A percentile compares a stretch with the other conserved stretches of the same genome.
phyloP scores from a whole-genome alignment of 2,329 filamentous ascomycete species.

The Lachnellula suecica region DNA sequence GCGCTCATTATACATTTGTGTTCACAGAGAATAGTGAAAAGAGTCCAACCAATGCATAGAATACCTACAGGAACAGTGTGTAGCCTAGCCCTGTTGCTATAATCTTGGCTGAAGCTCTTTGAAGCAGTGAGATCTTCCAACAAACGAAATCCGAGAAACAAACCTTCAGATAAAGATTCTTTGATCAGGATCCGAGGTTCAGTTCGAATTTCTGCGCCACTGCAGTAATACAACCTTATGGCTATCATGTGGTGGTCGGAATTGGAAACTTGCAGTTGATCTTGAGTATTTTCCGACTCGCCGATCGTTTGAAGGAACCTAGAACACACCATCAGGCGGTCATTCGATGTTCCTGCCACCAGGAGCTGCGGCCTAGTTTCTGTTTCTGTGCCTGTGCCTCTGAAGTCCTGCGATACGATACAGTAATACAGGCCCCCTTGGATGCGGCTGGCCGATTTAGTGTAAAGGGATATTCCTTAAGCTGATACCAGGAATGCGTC shows the following conservation, averaged over 20 bases:
- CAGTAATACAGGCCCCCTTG: too few species aligned
- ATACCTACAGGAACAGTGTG: too few species aligned
- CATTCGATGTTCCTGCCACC: neutral
- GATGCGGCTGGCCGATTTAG: too few species aligned
- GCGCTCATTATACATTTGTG: too few species aligned
- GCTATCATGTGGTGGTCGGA: neutral
- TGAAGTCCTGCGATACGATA: too few species aligned
- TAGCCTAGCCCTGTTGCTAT: neutral
- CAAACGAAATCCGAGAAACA: neutral
- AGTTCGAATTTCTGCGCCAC: neutral
- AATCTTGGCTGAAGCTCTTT: neutral
- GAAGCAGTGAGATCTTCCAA: too few species aligned
- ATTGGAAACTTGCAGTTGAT: neutral
- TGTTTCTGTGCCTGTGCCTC: too few species aligned
- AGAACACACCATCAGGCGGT: neutral
- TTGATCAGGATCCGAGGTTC: neutral
- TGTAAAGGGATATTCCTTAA: too few species aligned
- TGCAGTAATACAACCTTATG: neutral
- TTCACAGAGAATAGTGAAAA: too few species aligned
- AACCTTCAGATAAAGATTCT: neutral
- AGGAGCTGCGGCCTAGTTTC: neutral
- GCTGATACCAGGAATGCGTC: too few species aligned
- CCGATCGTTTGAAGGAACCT: too few species aligned
- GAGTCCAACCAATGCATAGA: too few species aligned
- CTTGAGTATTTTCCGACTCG: neutral